A percentile compares a stretch with the other conserved stretches of the same genome.
These are phyloP conservation scores for Calvatia gigantea DNA, from an alignment of 768 basidiomycete genomes.

Conservation along the genomic window DNA sequence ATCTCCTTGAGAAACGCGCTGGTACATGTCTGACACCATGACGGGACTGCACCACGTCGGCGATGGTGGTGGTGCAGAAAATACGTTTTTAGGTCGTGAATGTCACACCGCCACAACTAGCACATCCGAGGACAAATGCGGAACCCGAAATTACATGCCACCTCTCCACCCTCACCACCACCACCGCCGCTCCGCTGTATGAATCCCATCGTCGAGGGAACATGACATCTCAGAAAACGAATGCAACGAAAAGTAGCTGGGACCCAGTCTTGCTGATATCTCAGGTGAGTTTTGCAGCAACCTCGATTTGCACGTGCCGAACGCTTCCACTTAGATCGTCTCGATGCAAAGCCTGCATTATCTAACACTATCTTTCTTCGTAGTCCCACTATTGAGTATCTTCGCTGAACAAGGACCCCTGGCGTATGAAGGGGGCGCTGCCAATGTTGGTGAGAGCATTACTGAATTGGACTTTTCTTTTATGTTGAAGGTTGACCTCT, in stretches of 20 bases:
- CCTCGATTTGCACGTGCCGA: background rate
- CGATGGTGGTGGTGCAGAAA: background rate
- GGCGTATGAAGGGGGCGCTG: slow-evolving; percentile 71
- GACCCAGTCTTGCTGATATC: slow-evolving; percentile 87
- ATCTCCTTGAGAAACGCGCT: slow-evolving; percentile 5
- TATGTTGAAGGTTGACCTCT: background rate
- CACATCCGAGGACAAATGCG: slow-evolving; percentile 8
- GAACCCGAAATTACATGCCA: background rate
- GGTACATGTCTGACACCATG: slow-evolving; percentile 6
- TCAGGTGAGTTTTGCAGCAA: slow-evolving; percentile 50
- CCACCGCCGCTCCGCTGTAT: slow-evolving; percentile 9
- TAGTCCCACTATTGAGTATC: slow-evolving; percentile 72
- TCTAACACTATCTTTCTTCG: slow-evolving; percentile 76
- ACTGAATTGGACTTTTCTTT: background rate
- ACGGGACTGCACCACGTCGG: background rate
- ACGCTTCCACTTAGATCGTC: slow-evolving; percentile 64
- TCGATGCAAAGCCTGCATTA: slow-evolving; percentile 94
- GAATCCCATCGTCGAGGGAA: slow-evolving; percentile 6
- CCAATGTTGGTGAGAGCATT: slow-evolving; percentile 63
- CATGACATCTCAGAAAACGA: slow-evolving; percentile 36
- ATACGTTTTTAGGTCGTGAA: background rate
- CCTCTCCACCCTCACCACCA: background rate
- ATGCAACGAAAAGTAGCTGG: slow-evolving; percentile 56
- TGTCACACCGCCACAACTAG: background rate
- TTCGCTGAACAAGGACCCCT: slow-evolving; percentile 75